Conservation (phyloP, 2,329 filamentous ascomycete genomes). For the Neocatenulostroma microsporum region DNA sequence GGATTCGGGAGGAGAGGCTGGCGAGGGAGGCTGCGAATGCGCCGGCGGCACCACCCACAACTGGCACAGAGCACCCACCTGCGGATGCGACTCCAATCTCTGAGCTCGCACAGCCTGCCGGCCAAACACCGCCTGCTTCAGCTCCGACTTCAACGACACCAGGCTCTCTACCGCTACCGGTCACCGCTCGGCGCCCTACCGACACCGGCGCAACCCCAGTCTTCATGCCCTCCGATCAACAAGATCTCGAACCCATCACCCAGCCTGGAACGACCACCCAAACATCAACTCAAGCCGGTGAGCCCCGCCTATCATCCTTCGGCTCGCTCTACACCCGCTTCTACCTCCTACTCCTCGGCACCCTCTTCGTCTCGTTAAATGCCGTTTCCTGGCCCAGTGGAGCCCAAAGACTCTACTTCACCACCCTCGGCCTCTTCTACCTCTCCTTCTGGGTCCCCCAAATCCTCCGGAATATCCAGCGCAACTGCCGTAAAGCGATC, state of each 20-base stretch:
- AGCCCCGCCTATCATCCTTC: constrained; percentile 30
- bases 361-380: constrained; percentile 53
- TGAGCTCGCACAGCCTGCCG: neutral
- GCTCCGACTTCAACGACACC: no score
- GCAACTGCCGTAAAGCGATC: constrained; percentile 87
- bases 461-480: constrained; percentile 79
- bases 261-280: no score
- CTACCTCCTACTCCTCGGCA: constrained; percentile 51
- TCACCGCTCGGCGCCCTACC: constrained; percentile 37
- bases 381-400: constrained; percentile 50
- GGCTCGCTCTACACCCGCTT: constrained; percentile 55
- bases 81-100: neutral
- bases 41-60: neutral
- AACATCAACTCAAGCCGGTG: no score
- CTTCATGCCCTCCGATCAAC: constrained; percentile 54
- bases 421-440: constrained; percentile 63
- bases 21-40: constrained; percentile 9
- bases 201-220: constrained; percentile 45
- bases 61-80: neutral
- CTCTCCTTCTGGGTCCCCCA: constrained; percentile 90
- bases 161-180: constrained; percentile 43
- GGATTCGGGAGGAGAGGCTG: constrained; percentile 17
- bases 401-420: constrained; percentile 48
- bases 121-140: neutral
- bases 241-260: constrained; percentile 29